Percentiles rank a stretch among this genome's conserved stretches.
Evolutionary conservation across 2,329 filamentous ascomycete species (phyloP).

Genomic region (Apiospora aurea): DNA sequence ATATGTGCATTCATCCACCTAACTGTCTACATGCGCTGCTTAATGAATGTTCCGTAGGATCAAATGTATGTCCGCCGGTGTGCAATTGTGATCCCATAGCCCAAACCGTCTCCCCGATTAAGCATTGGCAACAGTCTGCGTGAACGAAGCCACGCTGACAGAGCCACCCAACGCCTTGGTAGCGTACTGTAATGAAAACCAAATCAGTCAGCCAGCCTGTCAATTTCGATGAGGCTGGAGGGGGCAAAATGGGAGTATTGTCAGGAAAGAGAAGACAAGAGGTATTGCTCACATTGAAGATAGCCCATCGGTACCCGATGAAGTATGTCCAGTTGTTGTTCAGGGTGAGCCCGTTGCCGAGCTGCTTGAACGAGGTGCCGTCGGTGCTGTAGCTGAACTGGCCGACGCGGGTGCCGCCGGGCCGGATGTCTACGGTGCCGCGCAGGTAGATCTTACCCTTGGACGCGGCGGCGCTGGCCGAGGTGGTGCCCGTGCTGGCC

Average conservation of each 20-base stretch:
- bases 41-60: not conserved
- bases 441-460: slow-evolving; percentile 47
- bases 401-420: slow-evolving; percentile 39
- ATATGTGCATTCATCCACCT: not conserved
- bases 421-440: slow-evolving; percentile 44
- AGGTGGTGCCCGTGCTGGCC: slow-evolving; percentile 39
- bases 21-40: not conserved
- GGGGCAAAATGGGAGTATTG: not conserved
- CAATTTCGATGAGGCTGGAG: not conserved
- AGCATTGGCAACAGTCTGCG: slow-evolving; percentile 15
- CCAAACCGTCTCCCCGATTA: not conserved
- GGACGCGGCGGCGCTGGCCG: slow-evolving; percentile 40
- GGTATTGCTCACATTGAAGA: slow-evolving; percentile 48
- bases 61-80: not conserved
- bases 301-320: slow-evolving; percentile 55
- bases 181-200: slow-evolving; percentile 2
- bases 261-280: not conserved
- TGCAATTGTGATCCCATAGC: not conserved
- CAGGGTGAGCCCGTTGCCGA: slow-evolving; percentile 46
- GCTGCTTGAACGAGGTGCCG: slow-evolving; percentile 45
- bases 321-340: slow-evolving; percentile 55
- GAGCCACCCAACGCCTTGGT: slow-evolving; percentile 23
- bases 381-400: slow-evolving; percentile 53
- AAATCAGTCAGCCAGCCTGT: not conserved
- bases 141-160: slow-evolving; percentile 22